phyloP scores from a whole-genome alignment of 2,329 filamentous ascomycete species.

The Fusarium goolgardi region DNA sequence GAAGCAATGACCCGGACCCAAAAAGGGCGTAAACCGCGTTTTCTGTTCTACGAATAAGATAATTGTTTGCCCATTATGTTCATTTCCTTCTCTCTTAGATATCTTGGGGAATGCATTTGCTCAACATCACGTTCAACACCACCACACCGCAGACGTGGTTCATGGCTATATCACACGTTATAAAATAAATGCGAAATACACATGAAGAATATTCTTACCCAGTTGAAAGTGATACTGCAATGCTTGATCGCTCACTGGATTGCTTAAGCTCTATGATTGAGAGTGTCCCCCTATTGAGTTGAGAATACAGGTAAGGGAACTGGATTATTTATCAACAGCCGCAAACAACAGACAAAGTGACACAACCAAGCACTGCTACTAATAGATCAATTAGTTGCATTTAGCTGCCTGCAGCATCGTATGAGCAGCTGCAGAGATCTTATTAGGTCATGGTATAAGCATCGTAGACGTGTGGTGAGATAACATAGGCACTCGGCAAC shows the following conservation, averaged over 20 bases:
- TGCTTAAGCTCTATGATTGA: background rate
- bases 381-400: background rate
- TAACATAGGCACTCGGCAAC: background rate
- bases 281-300: background rate
- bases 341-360: background rate
- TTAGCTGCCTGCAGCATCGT: background rate
- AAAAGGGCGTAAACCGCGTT: rapidly evolving
- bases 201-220: rapidly evolving
- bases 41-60: background rate
- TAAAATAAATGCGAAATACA: background rate
- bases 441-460: background rate
- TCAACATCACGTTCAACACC: background rate
- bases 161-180: too few species aligned
- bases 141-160: background rate
- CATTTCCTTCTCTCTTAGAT: background rate
- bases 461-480: background rate
- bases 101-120: background rate
- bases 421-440: background rate
- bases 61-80: background rate
- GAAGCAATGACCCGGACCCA: too few species aligned
- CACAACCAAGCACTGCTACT: too few species aligned
- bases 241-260: background rate
- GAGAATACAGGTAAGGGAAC: background rate
- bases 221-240: background rate
- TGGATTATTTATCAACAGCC: background rate